Percentiles rank a stretch among this genome's conserved stretches.
Evolutionary conservation across 2,329 filamentous ascomycete species (phyloP).

Genomic region (Colletotrichum magnum): DNA sequence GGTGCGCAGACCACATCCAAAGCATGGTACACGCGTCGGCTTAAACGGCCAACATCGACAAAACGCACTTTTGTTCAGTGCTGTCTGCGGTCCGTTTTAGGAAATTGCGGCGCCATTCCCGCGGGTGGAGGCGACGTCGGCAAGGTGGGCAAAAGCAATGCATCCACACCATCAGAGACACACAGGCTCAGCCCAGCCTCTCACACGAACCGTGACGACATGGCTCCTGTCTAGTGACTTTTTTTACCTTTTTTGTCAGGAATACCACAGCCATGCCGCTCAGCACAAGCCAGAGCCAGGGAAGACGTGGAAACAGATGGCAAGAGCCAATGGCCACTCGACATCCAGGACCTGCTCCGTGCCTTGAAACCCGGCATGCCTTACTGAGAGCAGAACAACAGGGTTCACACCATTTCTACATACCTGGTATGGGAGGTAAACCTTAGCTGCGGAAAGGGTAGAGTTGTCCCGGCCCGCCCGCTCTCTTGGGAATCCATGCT

Average conservation of each 20-base stretch:
- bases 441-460: background rate
- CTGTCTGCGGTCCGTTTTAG: constrained; percentile 34
- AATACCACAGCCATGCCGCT: constrained; percentile 12
- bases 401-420: too few species aligned
- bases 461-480: constrained; percentile 30
- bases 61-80: constrained; percentile 30
- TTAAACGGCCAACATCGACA: constrained; percentile 14
- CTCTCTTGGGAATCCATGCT: constrained; percentile 27
- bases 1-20: background rate
- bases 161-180: constrained; percentile 30
- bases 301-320: constrained; percentile 36
- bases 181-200: constrained; percentile 34
- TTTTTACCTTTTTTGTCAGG: constrained; percentile 24
- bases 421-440: background rate
- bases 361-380: constrained; percentile 38
- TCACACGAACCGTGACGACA: constrained; percentile 39
- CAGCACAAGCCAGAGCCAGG: constrained; percentile 17
- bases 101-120: constrained; percentile 37
- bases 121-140: constrained; percentile 13
- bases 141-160: constrained; percentile 17
- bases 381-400: background rate
- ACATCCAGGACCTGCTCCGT: constrained; percentile 27
- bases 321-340: constrained; percentile 34
- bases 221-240: constrained; percentile 19
- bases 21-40: background rate